Conservation (phyloP, 2,329 filamentous ascomycete species). For the Penicillium sp. region DNA sequence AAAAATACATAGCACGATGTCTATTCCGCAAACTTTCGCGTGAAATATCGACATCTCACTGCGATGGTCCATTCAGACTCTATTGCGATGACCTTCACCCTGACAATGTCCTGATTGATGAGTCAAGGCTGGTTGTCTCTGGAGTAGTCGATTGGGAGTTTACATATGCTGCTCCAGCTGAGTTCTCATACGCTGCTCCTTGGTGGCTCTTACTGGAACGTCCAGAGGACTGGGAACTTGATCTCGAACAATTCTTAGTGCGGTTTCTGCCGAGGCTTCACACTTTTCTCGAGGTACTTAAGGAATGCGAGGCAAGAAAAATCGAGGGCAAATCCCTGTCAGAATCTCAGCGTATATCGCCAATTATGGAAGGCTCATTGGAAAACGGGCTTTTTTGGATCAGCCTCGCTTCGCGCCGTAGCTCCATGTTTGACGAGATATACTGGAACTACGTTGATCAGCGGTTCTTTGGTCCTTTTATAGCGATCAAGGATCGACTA, state of each 20-base stretch:
- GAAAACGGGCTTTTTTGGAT: conserved; percentile 26
- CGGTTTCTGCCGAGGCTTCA: conserved; percentile 19
- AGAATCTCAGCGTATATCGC: conserved; percentile 18
- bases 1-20: conserved; percentile 23
- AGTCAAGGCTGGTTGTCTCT: conserved; percentile 12
- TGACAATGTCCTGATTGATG: conserved; percentile 22
- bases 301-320: conserved; percentile 19
- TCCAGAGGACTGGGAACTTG: conserved; percentile 24
- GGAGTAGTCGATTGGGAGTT: conserved; percentile 27
- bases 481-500: conserved; percentile 19
- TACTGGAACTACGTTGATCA: conserved; percentile 26
- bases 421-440: conserved; percentile 26
- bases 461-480: conserved; percentile 22
- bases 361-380: conserved; percentile 19
- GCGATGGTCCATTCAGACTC: conserved; percentile 23
- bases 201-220: conserved; percentile 25
- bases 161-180: conserved; percentile 20
- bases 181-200: conserved; percentile 20
- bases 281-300: conserved; percentile 22
- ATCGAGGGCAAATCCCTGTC: conserved; percentile 13
- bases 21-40: conserved; percentile 20
- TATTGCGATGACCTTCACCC: conserved; percentile 29
- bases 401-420: conserved; percentile 21
- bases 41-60: conserved; percentile 13
- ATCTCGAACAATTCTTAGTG: conserved; percentile 20